Percentiles rank a stretch among this genome's conserved stretches.
These are phyloP conservation scores for Jamesozyma spencerorum DNA, from an alignment of 805 yeast genomes.

Conservation along the genomic window DNA sequence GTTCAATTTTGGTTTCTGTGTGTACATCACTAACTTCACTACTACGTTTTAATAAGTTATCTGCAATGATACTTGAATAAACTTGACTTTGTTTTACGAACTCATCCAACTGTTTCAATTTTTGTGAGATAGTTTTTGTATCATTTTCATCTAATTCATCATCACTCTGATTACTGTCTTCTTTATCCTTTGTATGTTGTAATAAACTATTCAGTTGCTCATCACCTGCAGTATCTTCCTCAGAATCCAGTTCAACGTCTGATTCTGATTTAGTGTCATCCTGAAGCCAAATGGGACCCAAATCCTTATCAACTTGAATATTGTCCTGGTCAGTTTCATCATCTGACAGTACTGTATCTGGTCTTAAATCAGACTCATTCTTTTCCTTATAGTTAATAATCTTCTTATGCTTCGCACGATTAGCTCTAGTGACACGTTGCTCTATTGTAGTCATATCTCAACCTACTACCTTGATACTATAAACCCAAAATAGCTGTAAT, in stretches of 20 bases:
- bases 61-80: constrained; percentile 78
- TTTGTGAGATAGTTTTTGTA: constrained; percentile 41
- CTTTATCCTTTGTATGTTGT: constrained; percentile 3
- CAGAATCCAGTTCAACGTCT: constrained; percentile 22
- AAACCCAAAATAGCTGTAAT: too few species aligned
- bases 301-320: neutral
- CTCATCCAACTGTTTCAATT: constrained; percentile 57
- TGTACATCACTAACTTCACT: constrained; percentile 35
- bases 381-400: constrained; percentile 20
- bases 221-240: constrained; percentile 12
- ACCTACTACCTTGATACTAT: too few species aligned
- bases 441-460: neutral
- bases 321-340: constrained; percentile 7
- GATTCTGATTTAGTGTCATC: constrained; percentile 10
- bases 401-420: neutral
- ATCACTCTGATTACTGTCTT: constrained; percentile 8
- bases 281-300: constrained; percentile 21
- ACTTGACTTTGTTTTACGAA: constrained; percentile 82
- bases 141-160: constrained; percentile 28
- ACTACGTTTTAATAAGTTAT: constrained; percentile 44
- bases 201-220: constrained; percentile 11
- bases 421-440: neutral
- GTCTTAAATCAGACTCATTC: constrained; percentile 22
- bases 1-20: constrained; percentile 8
- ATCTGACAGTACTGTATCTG: constrained; percentile 15